Evolutionary conservation across 192 early-diverging fungal genomes (phyloP), one percentile per base, ranked within the genome.

Genomic region (Powellomyces hirtus): DNA sequence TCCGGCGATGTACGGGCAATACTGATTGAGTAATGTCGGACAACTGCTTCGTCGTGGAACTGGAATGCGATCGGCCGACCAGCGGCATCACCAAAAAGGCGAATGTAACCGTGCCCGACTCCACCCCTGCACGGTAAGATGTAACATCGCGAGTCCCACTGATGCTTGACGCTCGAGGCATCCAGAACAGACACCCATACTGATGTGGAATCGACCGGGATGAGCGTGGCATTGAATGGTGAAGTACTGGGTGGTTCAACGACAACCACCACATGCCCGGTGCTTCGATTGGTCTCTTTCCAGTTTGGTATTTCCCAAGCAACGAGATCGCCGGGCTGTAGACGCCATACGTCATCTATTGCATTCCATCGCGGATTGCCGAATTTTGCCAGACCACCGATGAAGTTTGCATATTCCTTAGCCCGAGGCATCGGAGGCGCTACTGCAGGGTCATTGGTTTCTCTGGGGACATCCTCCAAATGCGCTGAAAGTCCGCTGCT

Each of bases 381-480:
- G 13, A 20, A 37, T 6, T 20, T 40, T 1, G 18, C 24, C 42
- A 69, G 22, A 16, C 56, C 29, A 14, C 11, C 14, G 22, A 60
- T 11, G 37, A 69, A 69, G 18, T 34, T 22, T 5, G 67, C 67
- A 60, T 31, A 69, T 24, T 69, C 67, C 30, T 34, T 33, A 14
- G 67, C 67, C 55, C 67, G 67, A 2, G 67, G 55, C 67, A 69
- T 69, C 26, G 58, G 38, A 38, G 67, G 67, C 22, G 29, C 8
- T 27, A 69, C 67, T 4, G 57, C 58, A 22, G 56, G 1, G 36
- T 69, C 67, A 31, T 46, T 18, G 16, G 8, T 13, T 24, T 69
- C 67, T 22, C 60, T 69, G 8, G 67, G 67, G 18, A 69, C 36
- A 33, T 59, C 67, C 26, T 60, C 42, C 16, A 69, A 61, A 7